phyloP scores from a whole-genome alignment of 2,329 filamentous ascomycete species.

The Pezicula neosporulosa region DNA sequence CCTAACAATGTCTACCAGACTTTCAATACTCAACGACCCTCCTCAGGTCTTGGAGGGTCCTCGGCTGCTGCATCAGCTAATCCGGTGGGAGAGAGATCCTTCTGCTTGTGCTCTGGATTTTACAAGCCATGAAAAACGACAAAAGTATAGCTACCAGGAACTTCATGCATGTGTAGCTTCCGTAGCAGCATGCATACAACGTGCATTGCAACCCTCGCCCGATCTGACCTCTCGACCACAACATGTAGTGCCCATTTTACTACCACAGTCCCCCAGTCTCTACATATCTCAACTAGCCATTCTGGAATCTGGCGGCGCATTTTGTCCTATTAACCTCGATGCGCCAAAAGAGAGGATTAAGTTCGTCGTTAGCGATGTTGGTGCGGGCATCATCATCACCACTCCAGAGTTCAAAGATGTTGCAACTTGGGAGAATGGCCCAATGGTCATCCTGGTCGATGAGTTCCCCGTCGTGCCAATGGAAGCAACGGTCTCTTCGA shows the following conservation, averaged over 20 bases:
- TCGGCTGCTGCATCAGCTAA: conserved; percentile 58
- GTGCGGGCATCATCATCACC: conserved; percentile 66
- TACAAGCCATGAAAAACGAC: conserved; percentile 39
- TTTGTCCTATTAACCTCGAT: conserved; percentile 81
- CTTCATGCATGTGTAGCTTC: conserved; percentile 37
- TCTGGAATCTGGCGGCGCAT: conserved; percentile 77
- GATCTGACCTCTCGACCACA: conserved; percentile 18
- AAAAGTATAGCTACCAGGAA: conserved; percentile 25
- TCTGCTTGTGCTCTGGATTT: conserved; percentile 60
- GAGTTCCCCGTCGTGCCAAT: conserved; percentile 18
- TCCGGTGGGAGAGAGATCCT: conserved; percentile 38
- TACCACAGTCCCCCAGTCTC: conserved; percentile 73
- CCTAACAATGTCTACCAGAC: conserved; percentile 19
- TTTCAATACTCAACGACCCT: conserved; percentile 56
- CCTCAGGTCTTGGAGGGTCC: conserved; percentile 52
- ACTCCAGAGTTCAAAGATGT: conserved; percentile 41
- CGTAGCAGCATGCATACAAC: conserved; percentile 15
- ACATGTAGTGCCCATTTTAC: conserved; percentile 68
- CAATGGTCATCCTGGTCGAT: conserved; percentile 38
- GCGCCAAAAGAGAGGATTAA: conserved; percentile 71
- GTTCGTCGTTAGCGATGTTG: conserved; percentile 79
- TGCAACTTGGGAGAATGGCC: conserved; percentile 33
- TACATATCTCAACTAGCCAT: conserved; percentile 77
- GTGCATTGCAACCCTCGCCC: conserved; percentile 11
- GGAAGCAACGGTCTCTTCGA: not conserved